Evolutionary conservation across 1,139 yeast species (phyloP).

Genomic region (Nadsonia starkeyi-henricii): DNA sequence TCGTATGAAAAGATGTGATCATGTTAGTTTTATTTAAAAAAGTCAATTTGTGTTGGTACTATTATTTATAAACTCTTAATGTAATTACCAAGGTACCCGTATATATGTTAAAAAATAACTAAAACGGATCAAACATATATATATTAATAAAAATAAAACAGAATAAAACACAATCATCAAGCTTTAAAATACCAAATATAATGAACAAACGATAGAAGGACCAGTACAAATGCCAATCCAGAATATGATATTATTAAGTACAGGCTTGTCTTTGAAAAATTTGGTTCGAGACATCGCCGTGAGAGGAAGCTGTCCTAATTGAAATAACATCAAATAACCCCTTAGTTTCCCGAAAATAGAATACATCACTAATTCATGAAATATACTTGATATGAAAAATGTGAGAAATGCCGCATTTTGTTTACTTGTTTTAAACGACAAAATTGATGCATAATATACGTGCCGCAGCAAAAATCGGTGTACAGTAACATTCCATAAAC

Average conservation of each 20-base stretch:
- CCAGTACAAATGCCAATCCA: constrained; percentile 90
- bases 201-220: constrained; percentile 76
- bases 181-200: constrained; percentile 57
- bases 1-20: no score
- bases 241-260: constrained; percentile 69
- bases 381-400: constrained; percentile 62
- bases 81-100: no score
- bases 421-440: constrained; percentile 56
- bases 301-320: constrained; percentile 56
- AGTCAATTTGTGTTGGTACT: no score
- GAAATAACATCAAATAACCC: constrained; percentile 66
- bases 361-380: constrained; percentile 89
- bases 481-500: constrained; percentile 95
- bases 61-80: no score
- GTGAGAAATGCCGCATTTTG: constrained; percentile 37
- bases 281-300: constrained; percentile 24
- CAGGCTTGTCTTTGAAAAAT: constrained; percentile 37
- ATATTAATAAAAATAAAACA: no score
- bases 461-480: constrained; percentile 81
- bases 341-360: constrained; percentile 68
- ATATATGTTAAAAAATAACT: no score
- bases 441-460: constrained; percentile 83
- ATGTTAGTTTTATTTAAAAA: no score
- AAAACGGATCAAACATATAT: no score
- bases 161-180: no score